Base-by-base conservation (phyloP, 2,329 filamentous ascomycete genomes). In the Fusarium nisikadoi region DNA sequence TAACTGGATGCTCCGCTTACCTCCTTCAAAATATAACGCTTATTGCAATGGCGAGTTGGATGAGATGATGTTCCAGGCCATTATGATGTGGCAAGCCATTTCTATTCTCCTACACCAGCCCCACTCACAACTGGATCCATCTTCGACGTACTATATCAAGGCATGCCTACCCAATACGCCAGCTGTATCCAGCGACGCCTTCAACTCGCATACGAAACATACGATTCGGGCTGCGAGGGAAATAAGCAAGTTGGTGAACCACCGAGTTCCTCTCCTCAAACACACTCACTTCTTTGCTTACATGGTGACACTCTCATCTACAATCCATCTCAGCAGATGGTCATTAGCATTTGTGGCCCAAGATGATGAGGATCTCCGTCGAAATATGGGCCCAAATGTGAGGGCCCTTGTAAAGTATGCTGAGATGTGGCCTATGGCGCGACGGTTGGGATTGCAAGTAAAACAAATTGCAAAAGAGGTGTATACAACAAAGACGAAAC, bases 61-160 rank as follows among this genome's bases (percentile, higher is more conserved):
- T 25, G 60, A 62, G 14, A 62, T 62, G 55, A 35, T 62, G 60
- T 62, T 62, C 14, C 60, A 62, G 13, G 60, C 55, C 14, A 49
- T 62, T 4, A 62, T 62, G 60, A 62, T 31, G 60, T 62, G 60
- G 60, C 55, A 62, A 8, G 60, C 60, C 17, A 61, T 62, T 17
- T 41, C 29, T 6, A 62, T 62, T 25, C 55, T 62, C 8, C 1
- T 62, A 8, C 55, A 62, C 29, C 55, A 61, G 33, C 60, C 60
- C 25, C 55, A 50, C 10, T 62, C 60, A 3, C 60, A 62, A 17
- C 36, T 62, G 8, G 60, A 62, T 8, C 43, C 55, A 8, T 62
- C 60, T 4, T 8, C 38, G 31, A 61, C 60, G 31, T 41, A 62
- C 6, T 17, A 62, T 8, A 61, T 62, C 6, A 60, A 62, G 29